Evolutionary conservation across 805 yeast genomes (phyloP), one percentile per base, ranked within the genome.

Genomic region (Yamadazyma ubonensis): DNA sequence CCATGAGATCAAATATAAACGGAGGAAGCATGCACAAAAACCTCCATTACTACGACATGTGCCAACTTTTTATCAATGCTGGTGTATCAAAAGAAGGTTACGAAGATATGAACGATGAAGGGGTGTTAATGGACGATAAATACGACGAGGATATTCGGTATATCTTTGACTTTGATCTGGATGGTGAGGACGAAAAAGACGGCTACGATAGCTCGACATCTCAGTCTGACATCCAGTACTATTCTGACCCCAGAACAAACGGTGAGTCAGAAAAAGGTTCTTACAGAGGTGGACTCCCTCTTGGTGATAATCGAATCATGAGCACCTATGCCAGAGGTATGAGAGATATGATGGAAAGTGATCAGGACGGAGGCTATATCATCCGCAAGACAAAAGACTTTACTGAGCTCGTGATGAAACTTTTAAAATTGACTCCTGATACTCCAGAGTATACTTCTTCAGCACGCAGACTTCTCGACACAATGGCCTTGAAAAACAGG

Each of bases 1-100:
- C 51, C 65, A 68, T 33, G 62, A 58, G 41, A 67, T 78, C 61
- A 65, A 73, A 21, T 53, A 64, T 6, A 41, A 54, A 53, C 57
- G 70, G 25, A 34, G 58, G 23, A 53, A 57, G 40, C 52, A 48
- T 22, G 54, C 55, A 14, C 4, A 41, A 36, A 18, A 11, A 33
- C n/a, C 16, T 43, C 7, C 43, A 38, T 12, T 38, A 28, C 15
- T 43, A 29, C 32, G 43, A 41, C 6, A 15, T 46, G 6, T 22
- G 23, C n/a, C 25, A 27, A 20, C 29, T 41, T 18, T 14, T 46
- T 2, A 29, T 46, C 9, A 29, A 41, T 12, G 27, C 37, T n/a
- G 43, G 33, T 2, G 16, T 33, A 10, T 21, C 34, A 9, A 23
- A 23, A 10, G 39, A 39, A 6, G 34, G 32, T 5, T 33, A 23